Conservation (phyloP, 1,139 yeast species). For the Spencermartinsiella ligniputridi region DNA sequence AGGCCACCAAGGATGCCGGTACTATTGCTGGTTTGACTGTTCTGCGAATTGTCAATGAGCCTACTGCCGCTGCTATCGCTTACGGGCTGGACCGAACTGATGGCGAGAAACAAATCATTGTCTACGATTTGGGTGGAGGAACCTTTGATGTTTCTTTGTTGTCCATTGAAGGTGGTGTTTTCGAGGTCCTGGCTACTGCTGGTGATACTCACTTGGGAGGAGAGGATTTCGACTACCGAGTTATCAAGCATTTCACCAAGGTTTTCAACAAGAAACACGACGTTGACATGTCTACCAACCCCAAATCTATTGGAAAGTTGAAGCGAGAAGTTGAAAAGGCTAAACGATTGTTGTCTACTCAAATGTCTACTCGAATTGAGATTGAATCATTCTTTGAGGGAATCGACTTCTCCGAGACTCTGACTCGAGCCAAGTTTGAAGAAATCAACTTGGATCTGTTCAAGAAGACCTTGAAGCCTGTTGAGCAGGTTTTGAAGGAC, state of each 20-base stretch:
- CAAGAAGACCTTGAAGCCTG: constrained; percentile 88
- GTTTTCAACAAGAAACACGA: constrained; percentile 84
- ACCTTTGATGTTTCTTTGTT: constrained; percentile 96
- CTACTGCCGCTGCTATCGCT: constrained; percentile 98
- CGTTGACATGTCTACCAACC: constrained; percentile 67
- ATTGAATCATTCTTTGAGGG: constrained; percentile 95
- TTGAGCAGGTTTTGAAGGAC: constrained; percentile 86
- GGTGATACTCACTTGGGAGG: constrained; percentile 99
- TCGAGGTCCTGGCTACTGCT: constrained; percentile 99
- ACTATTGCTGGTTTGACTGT: constrained; percentile 93
- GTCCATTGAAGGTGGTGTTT: constrained; percentile 98
- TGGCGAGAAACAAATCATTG: constrained; percentile 84
- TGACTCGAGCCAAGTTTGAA: constrained; percentile 93
- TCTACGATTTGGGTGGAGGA: constrained; percentile 96
- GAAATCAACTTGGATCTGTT: constrained; percentile 83
- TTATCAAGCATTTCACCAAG: constrained; percentile 81
- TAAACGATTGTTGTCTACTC: constrained; percentile 88
- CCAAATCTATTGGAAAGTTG: constrained; percentile 80
- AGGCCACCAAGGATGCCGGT: constrained; percentile 98
- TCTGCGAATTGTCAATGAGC: constrained; percentile 93
- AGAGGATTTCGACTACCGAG: constrained; percentile 98
- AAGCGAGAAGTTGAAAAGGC: constrained; percentile 98
- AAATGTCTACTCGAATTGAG: constrained; percentile 85
- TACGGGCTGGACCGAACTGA: constrained; percentile 91
- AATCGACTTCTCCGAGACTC: constrained; percentile 86